Conservation (phyloP, 257 asterid genomes). For the Gardenia jasminoides region DNA sequence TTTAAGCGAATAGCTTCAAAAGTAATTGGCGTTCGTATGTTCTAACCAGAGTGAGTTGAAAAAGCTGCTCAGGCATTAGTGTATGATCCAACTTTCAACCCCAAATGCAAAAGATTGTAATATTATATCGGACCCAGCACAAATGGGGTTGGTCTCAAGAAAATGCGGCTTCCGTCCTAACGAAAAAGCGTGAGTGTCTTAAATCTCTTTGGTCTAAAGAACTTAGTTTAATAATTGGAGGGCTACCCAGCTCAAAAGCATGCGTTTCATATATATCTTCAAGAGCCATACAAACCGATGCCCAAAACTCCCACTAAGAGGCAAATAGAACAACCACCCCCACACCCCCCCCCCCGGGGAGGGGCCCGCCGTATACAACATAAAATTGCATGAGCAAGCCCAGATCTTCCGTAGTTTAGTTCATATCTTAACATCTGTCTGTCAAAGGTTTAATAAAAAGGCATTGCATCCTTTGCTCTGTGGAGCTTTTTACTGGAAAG, state of each 20-base stretch:
- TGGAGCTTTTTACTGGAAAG: neutral
- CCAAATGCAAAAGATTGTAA: slow-evolving; percentile 7
- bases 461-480: neutral
- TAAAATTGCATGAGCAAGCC: too few species aligned
- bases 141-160: slow-evolving; percentile 38
- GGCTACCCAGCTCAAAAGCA: neutral
- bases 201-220: neutral
- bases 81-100: slow-evolving; percentile 11
- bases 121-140: slow-evolving; percentile 23
- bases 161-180: slow-evolving; percentile 27
- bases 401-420: neutral
- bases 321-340: too few species aligned
- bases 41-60: neutral
- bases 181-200: slow-evolving; percentile 3
- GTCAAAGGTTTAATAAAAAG: neutral
- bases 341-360: too few species aligned
- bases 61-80: neutral
- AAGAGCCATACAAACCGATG: neutral
- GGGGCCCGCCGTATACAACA: too few species aligned
- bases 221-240: slow-evolving; percentile 8
- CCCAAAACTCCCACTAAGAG: too few species aligned
- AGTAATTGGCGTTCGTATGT: neutral
- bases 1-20: neutral
- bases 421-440: slow-evolving; percentile 5
- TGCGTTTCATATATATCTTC: neutral